Conservation (phyloP, 768 basidiomycete genomes). For the Tylopilus vinaceipallidus region DNA sequence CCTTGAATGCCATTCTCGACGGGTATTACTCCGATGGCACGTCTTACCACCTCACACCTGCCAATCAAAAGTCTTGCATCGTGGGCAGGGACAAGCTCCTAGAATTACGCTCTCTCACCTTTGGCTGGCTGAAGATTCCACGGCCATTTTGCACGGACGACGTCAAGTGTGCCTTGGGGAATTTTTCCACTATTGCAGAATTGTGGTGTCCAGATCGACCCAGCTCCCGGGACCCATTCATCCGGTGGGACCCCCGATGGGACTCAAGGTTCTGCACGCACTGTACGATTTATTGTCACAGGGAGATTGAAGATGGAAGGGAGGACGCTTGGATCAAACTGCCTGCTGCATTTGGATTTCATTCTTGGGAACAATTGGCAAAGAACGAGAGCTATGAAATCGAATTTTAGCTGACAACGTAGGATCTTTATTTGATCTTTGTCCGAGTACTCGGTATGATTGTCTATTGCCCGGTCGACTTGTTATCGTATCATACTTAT, state of each 20-base stretch:
- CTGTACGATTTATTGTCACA: constrained; percentile 22
- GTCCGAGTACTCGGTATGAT: background rate
- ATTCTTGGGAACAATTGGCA: constrained; percentile 10
- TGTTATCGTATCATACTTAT: background rate
- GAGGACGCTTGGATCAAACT: constrained; percentile 24
- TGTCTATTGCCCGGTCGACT: background rate
- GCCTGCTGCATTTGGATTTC: constrained; percentile 21
- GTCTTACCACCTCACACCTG: constrained; percentile 15
- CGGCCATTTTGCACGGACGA: constrained; percentile 18
- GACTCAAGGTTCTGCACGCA: constrained; percentile 19
- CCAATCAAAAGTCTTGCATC: constrained; percentile 25
- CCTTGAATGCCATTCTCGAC: constrained; percentile 21
- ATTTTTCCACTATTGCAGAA: constrained; percentile 21
- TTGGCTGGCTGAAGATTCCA: constrained; percentile 18
- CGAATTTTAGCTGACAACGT: constrained; percentile 1
- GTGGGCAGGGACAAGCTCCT: constrained; percentile 24
- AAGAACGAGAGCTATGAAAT: constrained; percentile 5
- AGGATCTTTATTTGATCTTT: background rate
- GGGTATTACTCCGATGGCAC: constrained; percentile 23
- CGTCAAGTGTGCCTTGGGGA: constrained; percentile 21
- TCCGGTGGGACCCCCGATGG: constrained; percentile 24
- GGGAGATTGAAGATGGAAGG: constrained; percentile 26
- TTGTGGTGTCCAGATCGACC: constrained; percentile 21
- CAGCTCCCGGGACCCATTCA: constrained; percentile 20
- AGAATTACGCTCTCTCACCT: constrained; percentile 19